Evolutionary conservation across 306 rosid genomes (phyloP).

Genomic region (Senna siamea): DNA sequence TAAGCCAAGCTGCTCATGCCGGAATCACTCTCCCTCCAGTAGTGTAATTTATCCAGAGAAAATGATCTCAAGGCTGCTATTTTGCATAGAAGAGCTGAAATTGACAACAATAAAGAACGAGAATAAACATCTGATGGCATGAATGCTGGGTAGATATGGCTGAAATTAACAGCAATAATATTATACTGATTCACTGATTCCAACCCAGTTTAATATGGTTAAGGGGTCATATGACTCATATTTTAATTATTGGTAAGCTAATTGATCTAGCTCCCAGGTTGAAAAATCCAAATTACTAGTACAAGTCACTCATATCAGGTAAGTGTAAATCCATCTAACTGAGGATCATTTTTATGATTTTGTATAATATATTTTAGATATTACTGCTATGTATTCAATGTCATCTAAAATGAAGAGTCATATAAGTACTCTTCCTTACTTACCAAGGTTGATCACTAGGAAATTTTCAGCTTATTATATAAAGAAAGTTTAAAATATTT

Average conservation of each 20-base stretch:
- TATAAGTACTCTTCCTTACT: not conserved
- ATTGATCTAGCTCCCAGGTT: too few relatives aligned
- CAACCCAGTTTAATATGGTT: not conserved
- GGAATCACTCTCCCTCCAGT: slow-evolving; percentile 91
- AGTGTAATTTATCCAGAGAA: slow-evolving; percentile 75
- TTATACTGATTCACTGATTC: not conserved
- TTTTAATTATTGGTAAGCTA: too few relatives aligned
- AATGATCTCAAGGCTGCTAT: slow-evolving; percentile 94
- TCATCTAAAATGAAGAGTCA: not conserved
- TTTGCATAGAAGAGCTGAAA: slow-evolving; percentile 94
- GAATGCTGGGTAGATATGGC: too few relatives aligned
- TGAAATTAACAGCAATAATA: slow-evolving; percentile 14
- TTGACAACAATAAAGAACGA: slow-evolving; percentile 33
- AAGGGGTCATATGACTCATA: not conserved
- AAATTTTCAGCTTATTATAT: too few relatives aligned
- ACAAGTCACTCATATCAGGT: not conserved
- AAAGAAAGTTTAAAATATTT: too few relatives aligned
- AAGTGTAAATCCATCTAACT: not conserved
- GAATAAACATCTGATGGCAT: slow-evolving; percentile 30
- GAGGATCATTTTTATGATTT: not conserved
- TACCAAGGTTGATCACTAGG: not conserved
- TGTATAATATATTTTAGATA: not conserved
- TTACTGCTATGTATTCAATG: not conserved
- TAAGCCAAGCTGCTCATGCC: slow-evolving; percentile 98
- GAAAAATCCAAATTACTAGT: too few relatives aligned